A percentile compares a stretch with the other conserved stretches of the same genome.
Evolutionary conservation across 2,329 filamentous ascomycete genomes (phyloP).

Genomic region (Cryphonectria carpinicola): DNA sequence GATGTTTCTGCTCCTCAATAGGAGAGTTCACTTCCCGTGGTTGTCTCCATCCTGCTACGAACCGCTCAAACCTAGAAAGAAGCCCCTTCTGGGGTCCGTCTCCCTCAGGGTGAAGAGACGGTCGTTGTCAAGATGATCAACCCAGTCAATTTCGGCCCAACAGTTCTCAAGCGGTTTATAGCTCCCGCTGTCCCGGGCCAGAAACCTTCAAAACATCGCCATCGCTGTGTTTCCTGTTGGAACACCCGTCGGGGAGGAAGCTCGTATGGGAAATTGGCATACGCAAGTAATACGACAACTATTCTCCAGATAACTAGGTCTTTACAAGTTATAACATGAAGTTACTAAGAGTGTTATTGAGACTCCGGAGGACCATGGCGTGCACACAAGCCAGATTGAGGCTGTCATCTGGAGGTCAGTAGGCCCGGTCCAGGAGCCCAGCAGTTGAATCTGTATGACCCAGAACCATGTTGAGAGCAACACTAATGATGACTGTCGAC

Average conservation of each 20-base stretch:
- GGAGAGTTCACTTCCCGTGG: no score
- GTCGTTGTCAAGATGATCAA: conserved; percentile 42
- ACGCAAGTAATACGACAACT: conserved; percentile 37
- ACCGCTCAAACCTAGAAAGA: no score
- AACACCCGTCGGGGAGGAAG: conserved; percentile 36
- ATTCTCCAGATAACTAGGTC: conserved; percentile 33
- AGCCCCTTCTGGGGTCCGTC: background rate
- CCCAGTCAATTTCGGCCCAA: conserved; percentile 44
- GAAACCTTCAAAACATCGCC: conserved; percentile 39
- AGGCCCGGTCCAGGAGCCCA: background rate
- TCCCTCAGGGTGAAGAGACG: conserved; percentile 31
- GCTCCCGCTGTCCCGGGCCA: conserved; percentile 40
- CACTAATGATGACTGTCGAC: background rate
- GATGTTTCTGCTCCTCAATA: no score
- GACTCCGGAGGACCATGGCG: conserved; percentile 26
- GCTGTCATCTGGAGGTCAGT: conserved; percentile 21
- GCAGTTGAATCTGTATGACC: background rate
- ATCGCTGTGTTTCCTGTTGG: conserved; percentile 25
- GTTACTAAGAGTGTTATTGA: conserved; percentile 35
- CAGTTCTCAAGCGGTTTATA: conserved; percentile 45
- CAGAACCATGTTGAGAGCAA: background rate
- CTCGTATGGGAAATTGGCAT: conserved; percentile 39
- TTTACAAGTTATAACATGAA: conserved; percentile 37
- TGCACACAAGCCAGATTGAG: background rate
- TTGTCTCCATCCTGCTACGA: no score